Percentiles rank a stretch among this genome's conserved stretches.
Conservation (phyloP, 108 stramenopile genomes). For the Poteriospumella lacustris region DNA sequence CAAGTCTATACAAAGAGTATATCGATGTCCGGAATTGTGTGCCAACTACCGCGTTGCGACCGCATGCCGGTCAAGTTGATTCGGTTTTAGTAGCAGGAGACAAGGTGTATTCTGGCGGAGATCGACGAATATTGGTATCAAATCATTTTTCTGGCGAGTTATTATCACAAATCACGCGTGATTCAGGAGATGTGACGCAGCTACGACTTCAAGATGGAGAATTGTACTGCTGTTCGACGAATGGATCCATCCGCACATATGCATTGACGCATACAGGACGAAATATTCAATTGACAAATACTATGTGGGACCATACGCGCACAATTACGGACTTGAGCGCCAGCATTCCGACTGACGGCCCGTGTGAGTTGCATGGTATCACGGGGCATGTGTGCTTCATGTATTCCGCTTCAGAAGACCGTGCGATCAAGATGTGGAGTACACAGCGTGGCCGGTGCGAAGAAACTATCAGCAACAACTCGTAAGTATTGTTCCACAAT, state of each 20-base stretch:
- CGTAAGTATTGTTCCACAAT: too few relatives aligned
- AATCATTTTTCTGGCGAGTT: background rate
- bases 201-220: background rate
- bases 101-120: background rate
- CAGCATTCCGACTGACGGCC: background rate
- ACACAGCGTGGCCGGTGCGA: too few relatives aligned
- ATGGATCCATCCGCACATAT: conserved; percentile 10
- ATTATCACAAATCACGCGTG: background rate
- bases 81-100: background rate
- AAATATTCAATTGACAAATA: background rate
- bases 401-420: background rate
- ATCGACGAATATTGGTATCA: background rate
- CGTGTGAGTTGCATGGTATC: background rate
- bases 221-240: background rate
- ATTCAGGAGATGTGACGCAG: background rate
- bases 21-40: background rate
- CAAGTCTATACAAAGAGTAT: background rate
- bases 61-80: background rate
- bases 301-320: conserved; percentile 1
- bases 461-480: too few relatives aligned
- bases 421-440: too few relatives aligned
- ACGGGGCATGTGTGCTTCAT: background rate
- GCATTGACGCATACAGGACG: background rate
- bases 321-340: background rate
- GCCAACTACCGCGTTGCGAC: background rate